Base-by-base conservation (phyloP, 768 basidiomycete genomes). In the Paxillus ammoniavirescens region DNA sequence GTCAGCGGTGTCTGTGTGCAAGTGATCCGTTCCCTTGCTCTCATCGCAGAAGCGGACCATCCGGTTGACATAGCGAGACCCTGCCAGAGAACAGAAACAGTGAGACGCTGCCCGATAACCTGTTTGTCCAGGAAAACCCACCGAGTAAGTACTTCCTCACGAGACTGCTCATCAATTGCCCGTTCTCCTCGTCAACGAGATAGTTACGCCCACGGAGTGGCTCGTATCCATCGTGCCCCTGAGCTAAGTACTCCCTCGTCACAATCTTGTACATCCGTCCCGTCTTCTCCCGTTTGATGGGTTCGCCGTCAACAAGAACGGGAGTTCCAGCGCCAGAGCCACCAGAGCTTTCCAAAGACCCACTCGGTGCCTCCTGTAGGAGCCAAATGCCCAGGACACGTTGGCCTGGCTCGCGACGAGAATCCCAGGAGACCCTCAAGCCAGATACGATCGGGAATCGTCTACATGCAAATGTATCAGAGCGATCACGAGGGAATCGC, bases 361-460 rank as follows among this genome's bases (percentile, higher is more conserved):
- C 47, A n/a, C 65, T 35, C 3, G 50, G 36, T 1, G 54, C 50
- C 54, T 78, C 69, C 60, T 75, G 72, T 55, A 82, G 57, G 42
- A 87, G 72, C 82, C 86, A 86, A 18, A 96, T 75, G 4, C 86
- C 87, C 21, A 86, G 69, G 6, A 97, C 82, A 14, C 93, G 84
- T 49, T 85, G 74, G 14, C 87, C 86, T 0, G 90, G 80, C 1
- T 82, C 79, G 40, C 76, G 77, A 28, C 82, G 79, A 36, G 91
- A 94, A 66, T 97, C 93, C 93, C 93, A 95, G 15, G 82, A 79
- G 8, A 95, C 87, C 10, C 82, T 83, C 37, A 95, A 78, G 15
- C 93, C 93, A 21, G 93, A 88, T 36, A 96, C 76, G 12, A 93
- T 78, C 0, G 93, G 93, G 71, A 97, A 97, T 12, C 93, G 90